Base-by-base conservation (phyloP, 1,139 yeast species). In the Magnusiomyces magnusii region DNA sequence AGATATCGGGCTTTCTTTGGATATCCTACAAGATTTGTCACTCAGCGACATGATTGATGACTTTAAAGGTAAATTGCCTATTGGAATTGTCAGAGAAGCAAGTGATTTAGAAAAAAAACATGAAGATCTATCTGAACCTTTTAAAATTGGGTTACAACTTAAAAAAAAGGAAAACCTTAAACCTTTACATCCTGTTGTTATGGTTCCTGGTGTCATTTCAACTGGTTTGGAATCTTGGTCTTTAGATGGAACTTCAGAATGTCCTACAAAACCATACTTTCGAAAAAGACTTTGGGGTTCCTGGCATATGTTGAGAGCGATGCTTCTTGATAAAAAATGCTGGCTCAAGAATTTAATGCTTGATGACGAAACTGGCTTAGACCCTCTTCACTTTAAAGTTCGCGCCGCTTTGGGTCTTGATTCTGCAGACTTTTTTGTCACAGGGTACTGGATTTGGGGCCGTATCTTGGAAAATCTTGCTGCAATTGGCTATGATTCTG, bases 391-490 rank as follows among this genome's bases (percentile, higher is more conserved):
- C 57, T 80, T 88, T 66, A 86, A 80, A 64, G 71, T 93, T 44
- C 77, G 99, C 60, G 96, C 99, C 0, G 95, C 97, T 0, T 96
- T 89, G 70, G 99, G 99, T 0, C 89, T 93, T 73, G 98, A 93
- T 67, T 95, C 98, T 1, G 95, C 97, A 0, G 99, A 93, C 73
- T 93, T 91, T 73, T 93, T 93, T 69, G 84, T 93, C 72, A 90
- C 98, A 2, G 99, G 99, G 0, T 93, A 93, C 73, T 93, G 99
- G 99, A 89, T 93, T 67, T 93, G 99, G 99, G 90, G 90, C 71
- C 93, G 95, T 71, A 83, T 93, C 58, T 76, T 93, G 21, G 97
- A 93, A 71, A 95, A 95, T 68, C 76, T 95, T 64, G 96, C 97
- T 1, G 97, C 90, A 0, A 81, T 95, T 63, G 97, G 97, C 0